Evolutionary conservation across 108 stramenopile genomes (phyloP).

Genomic region (Seminavis robusta): DNA sequence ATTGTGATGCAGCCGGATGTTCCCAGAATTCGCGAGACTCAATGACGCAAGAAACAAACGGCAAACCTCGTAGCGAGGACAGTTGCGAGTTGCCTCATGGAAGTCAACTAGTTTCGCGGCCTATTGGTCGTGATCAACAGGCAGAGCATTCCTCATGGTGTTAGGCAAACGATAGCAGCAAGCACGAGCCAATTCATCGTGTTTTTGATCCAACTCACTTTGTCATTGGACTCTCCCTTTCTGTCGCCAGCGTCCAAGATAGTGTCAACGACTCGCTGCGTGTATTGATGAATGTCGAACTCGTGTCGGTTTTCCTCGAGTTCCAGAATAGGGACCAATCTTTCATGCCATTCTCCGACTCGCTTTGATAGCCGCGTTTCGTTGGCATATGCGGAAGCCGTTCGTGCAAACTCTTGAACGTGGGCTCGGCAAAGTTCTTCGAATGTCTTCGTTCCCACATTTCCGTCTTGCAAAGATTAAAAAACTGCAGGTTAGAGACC

Average conservation of each 20-base stretch:
- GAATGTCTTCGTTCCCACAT: conserved; percentile 62
- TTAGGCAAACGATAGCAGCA: neutral
- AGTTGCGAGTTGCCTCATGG: conserved; percentile 22
- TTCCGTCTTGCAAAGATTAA: neutral
- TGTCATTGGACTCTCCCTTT: conserved; percentile 19
- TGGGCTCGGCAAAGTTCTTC: conserved; percentile 92
- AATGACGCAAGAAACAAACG: conserved; percentile 93
- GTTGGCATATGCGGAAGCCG: conserved; percentile 88
- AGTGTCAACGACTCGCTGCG: conserved; percentile 49
- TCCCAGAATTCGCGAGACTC: conserved; percentile 92
- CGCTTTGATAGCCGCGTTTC: conserved; percentile 87
- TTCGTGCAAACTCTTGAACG: conserved; percentile 81
- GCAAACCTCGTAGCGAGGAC: conserved; percentile 87
- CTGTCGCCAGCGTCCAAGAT: conserved; percentile 19
- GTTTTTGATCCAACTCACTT: conserved; percentile 11
- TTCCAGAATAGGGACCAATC: conserved; percentile 83
- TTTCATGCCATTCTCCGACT: conserved; percentile 84
- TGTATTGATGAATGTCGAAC: conserved; percentile 92
- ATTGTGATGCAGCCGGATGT: conserved; percentile 51
- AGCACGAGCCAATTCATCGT: conserved; percentile 10
- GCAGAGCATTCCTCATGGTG: neutral
- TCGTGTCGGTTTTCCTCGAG: conserved; percentile 79
- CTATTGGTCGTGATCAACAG: neutral
- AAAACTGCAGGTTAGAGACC: neutral
- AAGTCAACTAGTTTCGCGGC: conserved; percentile 29